Percentiles rank a stretch among this genome's conserved stretches.
Evolutionary conservation across 2,329 filamentous ascomycete genomes (phyloP).

Genomic region (Dendrostoma leiphaemia): DNA sequence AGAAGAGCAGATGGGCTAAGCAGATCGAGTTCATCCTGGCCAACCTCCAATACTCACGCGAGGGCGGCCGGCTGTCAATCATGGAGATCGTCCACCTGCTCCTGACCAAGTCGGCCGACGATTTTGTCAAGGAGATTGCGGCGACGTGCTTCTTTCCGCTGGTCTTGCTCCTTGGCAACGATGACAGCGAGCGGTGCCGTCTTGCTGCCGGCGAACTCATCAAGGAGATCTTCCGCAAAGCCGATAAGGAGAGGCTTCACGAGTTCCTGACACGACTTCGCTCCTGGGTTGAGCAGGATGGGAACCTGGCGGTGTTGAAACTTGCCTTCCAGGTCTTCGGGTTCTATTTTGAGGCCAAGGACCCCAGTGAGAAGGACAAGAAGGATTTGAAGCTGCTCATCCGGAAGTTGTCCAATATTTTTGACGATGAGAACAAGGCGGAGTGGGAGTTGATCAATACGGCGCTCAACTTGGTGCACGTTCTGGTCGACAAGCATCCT

Average conservation of each 20-base stretch:
- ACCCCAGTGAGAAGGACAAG: conserved; percentile 55
- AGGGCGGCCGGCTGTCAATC: conserved; percentile 85
- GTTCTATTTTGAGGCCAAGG: conserved; percentile 74
- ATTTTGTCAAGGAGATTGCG: conserved; percentile 78
- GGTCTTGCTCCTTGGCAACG: conserved; percentile 82
- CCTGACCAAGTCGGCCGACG: conserved; percentile 79
- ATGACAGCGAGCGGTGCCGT: conserved; percentile 82
- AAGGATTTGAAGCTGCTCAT: conserved; percentile 67
- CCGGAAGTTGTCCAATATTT: conserved; percentile 49
- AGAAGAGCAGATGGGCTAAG: conserved; percentile 82
- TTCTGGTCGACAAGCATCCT: conserved; percentile 67
- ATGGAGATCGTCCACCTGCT: conserved; percentile 88
- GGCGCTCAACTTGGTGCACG: conserved; percentile 66
- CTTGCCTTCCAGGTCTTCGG: conserved; percentile 79
- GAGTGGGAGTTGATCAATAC: conserved; percentile 75
- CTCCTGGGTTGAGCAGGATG: conserved; percentile 73
- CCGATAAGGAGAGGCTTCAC: conserved; percentile 69
- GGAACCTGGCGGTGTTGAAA: conserved; percentile 67
- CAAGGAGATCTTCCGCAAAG: conserved; percentile 75
- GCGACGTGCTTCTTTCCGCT: conserved; percentile 82
- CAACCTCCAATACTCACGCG: conserved; percentile 87
- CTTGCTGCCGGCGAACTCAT: conserved; percentile 78
- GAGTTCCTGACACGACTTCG: conserved; percentile 70
- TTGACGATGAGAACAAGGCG: conserved; percentile 53
- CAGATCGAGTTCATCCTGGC: conserved; percentile 86